These are phyloP conservation scores for Irpex sp. DNA, from an alignment of 1,284 basidiomycete genomes.

Conservation along the genomic window DNA sequence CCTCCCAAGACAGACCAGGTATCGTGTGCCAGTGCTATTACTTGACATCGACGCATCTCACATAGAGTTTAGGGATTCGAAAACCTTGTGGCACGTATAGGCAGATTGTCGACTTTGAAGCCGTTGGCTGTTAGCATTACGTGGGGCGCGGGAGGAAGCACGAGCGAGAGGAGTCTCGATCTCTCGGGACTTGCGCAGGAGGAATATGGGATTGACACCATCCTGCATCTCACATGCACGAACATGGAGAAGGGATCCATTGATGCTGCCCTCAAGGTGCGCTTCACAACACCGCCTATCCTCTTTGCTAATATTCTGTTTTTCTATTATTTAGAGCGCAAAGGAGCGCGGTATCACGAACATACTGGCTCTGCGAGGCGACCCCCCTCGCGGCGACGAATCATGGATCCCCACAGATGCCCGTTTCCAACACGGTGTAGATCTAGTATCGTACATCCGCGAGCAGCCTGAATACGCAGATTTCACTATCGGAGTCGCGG, in stretches of 20 bases:
- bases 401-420: conserved; percentile 88
- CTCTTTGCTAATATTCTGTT: neutral
- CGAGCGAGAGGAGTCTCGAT: conserved; percentile 85
- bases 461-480: conserved; percentile 75
- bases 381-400: conserved; percentile 91
- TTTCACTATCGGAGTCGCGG: conserved; percentile 92
- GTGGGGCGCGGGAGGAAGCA: conserved; percentile 97
- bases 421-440: conserved; percentile 83
- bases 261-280: conserved; percentile 79
- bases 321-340: conserved; percentile 51
- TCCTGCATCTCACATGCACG: conserved; percentile 96
- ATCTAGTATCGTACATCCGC: conserved; percentile 90
- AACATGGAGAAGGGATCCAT: conserved; percentile 92
- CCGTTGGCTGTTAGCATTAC: conserved; percentile 87
- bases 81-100: conserved; percentile 81
- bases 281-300: conserved; percentile 11
- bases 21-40: conserved; percentile 16
- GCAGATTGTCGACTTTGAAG: conserved; percentile 62
- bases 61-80: conserved; percentile 65
- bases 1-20: conserved; percentile 91
- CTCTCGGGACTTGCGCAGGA: conserved; percentile 72
- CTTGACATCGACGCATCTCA: conserved; percentile 11
- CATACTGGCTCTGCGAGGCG: conserved; percentile 89
- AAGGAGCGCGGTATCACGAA: conserved; percentile 84
- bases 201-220: conserved; percentile 76